Base-by-base conservation (phyloP, 495 filamentous ascomycete genomes). In the Peziza echinospora region DNA sequence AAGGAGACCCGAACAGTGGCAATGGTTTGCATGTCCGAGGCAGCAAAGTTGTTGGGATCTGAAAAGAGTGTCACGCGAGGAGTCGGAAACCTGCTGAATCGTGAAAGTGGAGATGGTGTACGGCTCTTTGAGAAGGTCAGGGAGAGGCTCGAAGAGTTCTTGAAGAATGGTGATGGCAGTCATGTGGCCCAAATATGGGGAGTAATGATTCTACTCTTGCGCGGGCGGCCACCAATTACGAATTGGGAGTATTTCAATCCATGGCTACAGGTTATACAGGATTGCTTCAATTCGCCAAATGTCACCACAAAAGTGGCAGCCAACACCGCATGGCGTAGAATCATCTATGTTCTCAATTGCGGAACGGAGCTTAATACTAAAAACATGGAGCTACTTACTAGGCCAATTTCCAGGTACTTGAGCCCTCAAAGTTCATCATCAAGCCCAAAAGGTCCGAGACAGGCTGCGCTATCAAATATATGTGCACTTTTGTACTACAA, bases 101-200 rank as follows among this genome's bases (percentile, higher is more conserved):
- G 65, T 2, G 54, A 68, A 11, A 49, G 67, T 21, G 9, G 67
- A 73, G 1, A 71, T 77, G 21, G 70, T 68, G 11, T 66, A 68
- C 30, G 82, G 76, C 41, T 65, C 75, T 22, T 65, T 73, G 17
- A 78, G 2, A 74, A 73, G 54, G 71, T 85, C 43, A 68, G 69
- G 7, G 65, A 75, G 34, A 71, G 73, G n/a, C 69, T 94, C 50
- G 68, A 64, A 41, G 62, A 71, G n/a, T 80, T 93, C 72, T 62
- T 80, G 30, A 66, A 69, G 21, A 69, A 74, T 34, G 71, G 76
- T 39, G 69, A 77, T n/a, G 73, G 72, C 8, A 66, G 67, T 21
- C 69, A 74, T 48, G 83, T 89, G n/a, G 84, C 89, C 5, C 77
- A 82, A 46, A 80, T 94, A 24, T 97, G 87, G 87, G 81, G 77